Conservation (phyloP, 148 eudicot genomes). For the Arctostaphylos glauca region DNA sequence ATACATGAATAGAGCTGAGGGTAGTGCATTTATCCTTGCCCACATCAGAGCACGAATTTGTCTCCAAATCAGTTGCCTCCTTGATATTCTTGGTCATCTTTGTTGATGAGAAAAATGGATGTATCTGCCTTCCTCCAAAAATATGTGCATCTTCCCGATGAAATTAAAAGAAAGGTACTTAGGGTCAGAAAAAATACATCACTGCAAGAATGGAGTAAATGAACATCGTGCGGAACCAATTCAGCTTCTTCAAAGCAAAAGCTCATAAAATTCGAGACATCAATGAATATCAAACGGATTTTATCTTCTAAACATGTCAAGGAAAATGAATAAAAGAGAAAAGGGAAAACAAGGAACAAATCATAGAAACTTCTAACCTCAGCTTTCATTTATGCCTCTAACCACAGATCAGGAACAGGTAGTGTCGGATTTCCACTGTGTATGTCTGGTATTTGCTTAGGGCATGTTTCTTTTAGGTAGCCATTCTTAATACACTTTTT, state of each 20-base stretch:
- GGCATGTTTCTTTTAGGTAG: slow-evolving; percentile 33
- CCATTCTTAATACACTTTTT: slow-evolving; percentile 38
- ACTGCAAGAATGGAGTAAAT: background rate
- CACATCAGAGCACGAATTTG: slow-evolving; percentile 31
- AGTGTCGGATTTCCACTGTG: slow-evolving; percentile 31
- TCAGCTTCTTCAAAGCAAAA: background rate
- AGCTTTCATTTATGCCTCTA: slow-evolving; percentile 75
- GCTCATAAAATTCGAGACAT: background rate
- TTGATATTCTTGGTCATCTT: slow-evolving; percentile 55
- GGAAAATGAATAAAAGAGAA: too few relatives aligned
- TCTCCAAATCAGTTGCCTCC: slow-evolving; percentile 41
- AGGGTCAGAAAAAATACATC: background rate
- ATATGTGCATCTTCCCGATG: slow-evolving; percentile 83
- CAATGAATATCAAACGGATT: background rate
- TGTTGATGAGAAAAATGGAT: slow-evolving; percentile 77
- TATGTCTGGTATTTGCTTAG: slow-evolving; percentile 27
- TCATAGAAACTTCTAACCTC: slow-evolving; percentile 48
- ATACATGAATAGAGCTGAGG: slow-evolving; percentile 76
- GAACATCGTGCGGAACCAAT: background rate
- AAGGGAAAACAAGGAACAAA: slow-evolving; percentile 1
- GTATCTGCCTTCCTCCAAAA: slow-evolving; percentile 79
- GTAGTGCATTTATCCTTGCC: slow-evolving; percentile 37
- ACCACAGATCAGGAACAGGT: slow-evolving; percentile 63
- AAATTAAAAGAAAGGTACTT: slow-evolving; percentile 14
- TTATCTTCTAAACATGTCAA: background rate